Base-by-base conservation (phyloP, 345 rosid genomes). In the Citrus sp. region DNA sequence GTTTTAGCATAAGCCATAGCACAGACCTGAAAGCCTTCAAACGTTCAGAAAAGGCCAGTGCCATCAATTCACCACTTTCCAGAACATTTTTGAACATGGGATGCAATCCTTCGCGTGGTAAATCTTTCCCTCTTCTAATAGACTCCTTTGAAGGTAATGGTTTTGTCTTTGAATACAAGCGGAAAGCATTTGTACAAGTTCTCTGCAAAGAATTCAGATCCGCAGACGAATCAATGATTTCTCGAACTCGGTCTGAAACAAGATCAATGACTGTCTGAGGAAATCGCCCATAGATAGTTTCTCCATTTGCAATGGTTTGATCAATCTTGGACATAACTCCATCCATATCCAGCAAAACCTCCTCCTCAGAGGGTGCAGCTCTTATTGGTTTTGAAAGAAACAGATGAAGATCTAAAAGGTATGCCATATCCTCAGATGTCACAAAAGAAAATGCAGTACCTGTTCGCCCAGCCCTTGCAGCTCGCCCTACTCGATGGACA, bases 401-500 rank as follows among this genome's bases (percentile, higher is more conserved):
- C 22, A 96, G 88, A 88, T 92, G 99, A 82, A 96, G 98, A 86
- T 96, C 98, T 67, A 96, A 80, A 79, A 94, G 80, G 79, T 91
- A 96, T 27, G 99, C 89, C 89, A 96, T 87, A 80, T 94, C 99
- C 80, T 92, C 97, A 62, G 97, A 80, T 77, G 99, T 94, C 71
- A 96, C 75, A 81, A 96, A 94, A 59, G 99, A 94, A 83, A 86
- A 94, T 16, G 99, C 99, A 59, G 92, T 88, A 59, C 99, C 98
- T 72, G 88, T 90, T 32, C 98, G 90, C 51, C 99, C 99, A 58
- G 99, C 99, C 80, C 97, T 92, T 34, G 98, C 99, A 56, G 90
- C 97, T 83, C 99, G 81, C 75, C 99, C 99, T 7, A 96, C 99
- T 35, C 99, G 88, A 86, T 94, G 99, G 78, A 96, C 93, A 85